A percentile compares a stretch with the other conserved stretches of the same genome.
Evolutionary conservation across 257 asterid species (phyloP).

Genomic region (Capsicum pubescens): DNA sequence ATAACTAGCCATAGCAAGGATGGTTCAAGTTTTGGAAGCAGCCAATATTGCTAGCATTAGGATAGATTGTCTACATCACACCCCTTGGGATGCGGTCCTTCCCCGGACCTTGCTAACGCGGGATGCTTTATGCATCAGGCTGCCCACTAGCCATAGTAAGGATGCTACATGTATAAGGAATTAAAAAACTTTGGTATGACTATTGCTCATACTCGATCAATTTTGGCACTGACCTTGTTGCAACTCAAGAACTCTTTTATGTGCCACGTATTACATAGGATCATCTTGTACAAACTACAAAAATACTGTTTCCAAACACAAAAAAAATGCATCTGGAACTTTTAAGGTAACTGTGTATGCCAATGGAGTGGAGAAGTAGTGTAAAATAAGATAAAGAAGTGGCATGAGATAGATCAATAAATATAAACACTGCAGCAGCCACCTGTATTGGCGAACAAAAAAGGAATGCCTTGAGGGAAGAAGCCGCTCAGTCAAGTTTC

Average conservation of each 20-base stretch:
- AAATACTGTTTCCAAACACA: background rate
- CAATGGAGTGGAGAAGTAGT: background rate
- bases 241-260: slow-evolving; percentile 15
- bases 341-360: slow-evolving; percentile 2
- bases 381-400: slow-evolving; percentile 15
- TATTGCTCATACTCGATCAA: background rate
- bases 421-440: slow-evolving; percentile 28
- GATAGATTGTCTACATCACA: background rate
- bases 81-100: background rate
- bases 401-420: background rate
- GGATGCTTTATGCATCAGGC: background rate
- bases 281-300: slow-evolving; percentile 26
- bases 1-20: background rate
- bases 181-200: background rate
- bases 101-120: background rate
- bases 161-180: slow-evolving; percentile 10
- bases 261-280: slow-evolving; percentile 17
- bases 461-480: slow-evolving; percentile 86
- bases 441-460: slow-evolving; percentile 91
- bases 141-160: background rate
- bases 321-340: background rate
- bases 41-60: background rate
- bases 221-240: slow-evolving; percentile 19
- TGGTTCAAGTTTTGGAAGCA: background rate
- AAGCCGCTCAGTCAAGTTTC: slow-evolving; percentile 89